Conservation (phyloP, 805 yeast genomes). For the Metschnikowia lunata region DNA sequence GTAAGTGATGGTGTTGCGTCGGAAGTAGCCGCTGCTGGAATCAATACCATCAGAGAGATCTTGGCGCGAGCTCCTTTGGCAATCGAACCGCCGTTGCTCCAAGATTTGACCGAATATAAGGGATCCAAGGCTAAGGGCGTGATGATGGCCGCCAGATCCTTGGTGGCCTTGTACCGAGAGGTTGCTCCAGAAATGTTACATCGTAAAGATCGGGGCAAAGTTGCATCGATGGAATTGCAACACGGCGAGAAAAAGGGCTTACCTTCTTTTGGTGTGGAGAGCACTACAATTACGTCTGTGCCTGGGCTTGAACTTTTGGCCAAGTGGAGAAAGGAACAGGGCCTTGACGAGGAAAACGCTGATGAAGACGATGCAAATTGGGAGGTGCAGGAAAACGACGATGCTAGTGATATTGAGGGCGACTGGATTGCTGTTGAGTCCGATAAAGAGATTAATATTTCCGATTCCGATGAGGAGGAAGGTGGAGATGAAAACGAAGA, state of each 20-base stretch:
- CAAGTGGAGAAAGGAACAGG: slow-evolving; percentile 71
- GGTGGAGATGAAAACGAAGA: slow-evolving; percentile 22
- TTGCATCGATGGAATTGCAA: slow-evolving; percentile 78
- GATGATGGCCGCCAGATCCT: slow-evolving; percentile 86
- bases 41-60: slow-evolving; percentile 92
- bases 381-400: slow-evolving; percentile 51
- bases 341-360: slow-evolving; percentile 45
- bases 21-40: slow-evolving; percentile 97
- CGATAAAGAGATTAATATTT: slow-evolving; percentile 66
- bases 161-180: slow-evolving; percentile 83
- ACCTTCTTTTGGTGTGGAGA: slow-evolving; percentile 74
- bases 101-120: slow-evolving; percentile 84
- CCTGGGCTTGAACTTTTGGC: slow-evolving; percentile 90
- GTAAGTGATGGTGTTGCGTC: slow-evolving; percentile 98
- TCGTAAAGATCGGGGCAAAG: slow-evolving; percentile 89
- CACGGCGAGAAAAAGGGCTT: slow-evolving; percentile 44
- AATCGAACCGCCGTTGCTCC: slow-evolving; percentile 80
- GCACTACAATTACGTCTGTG: slow-evolving; percentile 59
- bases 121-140: slow-evolving; percentile 94
- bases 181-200: slow-evolving; percentile 94
- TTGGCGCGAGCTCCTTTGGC: slow-evolving; percentile 92
- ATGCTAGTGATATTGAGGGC: slow-evolving; percentile 64
- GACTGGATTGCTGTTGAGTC: slow-evolving; percentile 90
- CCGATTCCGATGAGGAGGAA: slow-evolving; percentile 44
- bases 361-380: slow-evolving; percentile 53